phyloP scores from a whole-genome alignment of 352 stramenopile species.

The Globisporangium polare region DNA sequence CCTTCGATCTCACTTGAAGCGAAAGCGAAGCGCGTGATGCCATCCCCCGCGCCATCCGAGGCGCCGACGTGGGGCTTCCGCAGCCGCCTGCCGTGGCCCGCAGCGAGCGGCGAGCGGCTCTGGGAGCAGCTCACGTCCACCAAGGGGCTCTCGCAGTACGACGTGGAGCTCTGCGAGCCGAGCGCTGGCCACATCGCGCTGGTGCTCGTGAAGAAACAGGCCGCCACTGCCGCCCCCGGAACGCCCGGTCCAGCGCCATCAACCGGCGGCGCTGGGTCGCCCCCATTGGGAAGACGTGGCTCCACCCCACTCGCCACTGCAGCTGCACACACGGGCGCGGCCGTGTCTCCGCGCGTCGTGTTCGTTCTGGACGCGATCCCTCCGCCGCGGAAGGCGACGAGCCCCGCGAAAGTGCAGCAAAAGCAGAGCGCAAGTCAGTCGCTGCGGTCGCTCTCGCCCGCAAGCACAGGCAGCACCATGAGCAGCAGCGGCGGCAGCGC shows the following conservation, averaged over 20 bases:
- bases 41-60: not conserved
- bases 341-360: conserved; percentile 36
- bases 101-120: conserved; percentile 13
- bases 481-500: conserved; percentile 3
- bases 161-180: conserved; percentile 19
- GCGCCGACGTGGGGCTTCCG: conserved; percentile 2
- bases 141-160: conserved; percentile 13
- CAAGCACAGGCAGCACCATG: conserved; percentile 27
- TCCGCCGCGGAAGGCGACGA: conserved; percentile 24
- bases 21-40: not conserved
- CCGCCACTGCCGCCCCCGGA: not conserved
- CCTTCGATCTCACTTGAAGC: not conserved
- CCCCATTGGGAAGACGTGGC: conserved; percentile 3
- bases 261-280: not conserved
- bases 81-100: conserved; percentile 13
- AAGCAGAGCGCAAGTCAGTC: conserved; percentile 3
- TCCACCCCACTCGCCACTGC: not conserved
- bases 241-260: not conserved
- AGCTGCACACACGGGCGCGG: not conserved
- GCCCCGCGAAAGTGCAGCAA: conserved; percentile 9
- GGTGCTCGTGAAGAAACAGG: conserved; percentile 10
- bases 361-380: conserved; percentile 76
- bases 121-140: conserved; percentile 10
- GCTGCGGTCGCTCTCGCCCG: conserved; percentile 9
- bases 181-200: conserved; percentile 19